Conservation (phyloP, 1,284 basidiomycete species). For the Cerioporus squamosus region DNA sequence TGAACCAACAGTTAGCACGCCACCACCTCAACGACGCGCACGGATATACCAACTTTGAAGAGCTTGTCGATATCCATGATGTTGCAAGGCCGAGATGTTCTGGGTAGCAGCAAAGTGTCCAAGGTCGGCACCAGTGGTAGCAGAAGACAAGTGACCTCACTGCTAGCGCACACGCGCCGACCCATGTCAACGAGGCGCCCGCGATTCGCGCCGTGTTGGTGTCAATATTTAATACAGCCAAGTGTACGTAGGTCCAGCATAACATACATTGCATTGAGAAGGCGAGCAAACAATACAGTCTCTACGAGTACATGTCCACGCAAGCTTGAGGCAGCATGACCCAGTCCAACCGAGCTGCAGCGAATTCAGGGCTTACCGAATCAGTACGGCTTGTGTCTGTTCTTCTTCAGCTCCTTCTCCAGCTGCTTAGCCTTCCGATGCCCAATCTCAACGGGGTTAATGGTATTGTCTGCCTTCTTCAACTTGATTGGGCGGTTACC, state of each 20-base stretch:
- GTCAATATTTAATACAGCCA: no score
- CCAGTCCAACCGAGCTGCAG: not conserved
- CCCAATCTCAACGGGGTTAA: conserved; percentile 92
- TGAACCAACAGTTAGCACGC: conserved; percentile 30
- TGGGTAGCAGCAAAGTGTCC: not conserved
- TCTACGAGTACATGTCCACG: not conserved
- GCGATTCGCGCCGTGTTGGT: no score
- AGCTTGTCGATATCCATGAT: conserved; percentile 81
- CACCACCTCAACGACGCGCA: no score
- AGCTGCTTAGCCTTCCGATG: conserved; percentile 85
- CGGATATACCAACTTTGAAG: conserved; percentile 63
- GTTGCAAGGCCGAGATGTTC: not conserved
- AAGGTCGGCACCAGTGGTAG: not conserved
- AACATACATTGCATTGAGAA: not conserved
- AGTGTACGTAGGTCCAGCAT: not conserved
- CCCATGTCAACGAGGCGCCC: no score
- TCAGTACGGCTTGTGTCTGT: conserved; percentile 76
- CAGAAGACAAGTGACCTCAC: not conserved
- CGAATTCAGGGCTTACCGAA: not conserved
- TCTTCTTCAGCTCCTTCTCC: conserved; percentile 83
- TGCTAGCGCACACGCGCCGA: no score
- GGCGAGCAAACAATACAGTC: not conserved
- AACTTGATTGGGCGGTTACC: conserved; percentile 94
- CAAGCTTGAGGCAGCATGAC: not conserved
- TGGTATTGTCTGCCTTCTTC: conserved; percentile 85